These are phyloP conservation scores for Leersia perrieri DNA, from an alignment of 176 grass and related monocot genomes.

Conservation along the genomic window DNA sequence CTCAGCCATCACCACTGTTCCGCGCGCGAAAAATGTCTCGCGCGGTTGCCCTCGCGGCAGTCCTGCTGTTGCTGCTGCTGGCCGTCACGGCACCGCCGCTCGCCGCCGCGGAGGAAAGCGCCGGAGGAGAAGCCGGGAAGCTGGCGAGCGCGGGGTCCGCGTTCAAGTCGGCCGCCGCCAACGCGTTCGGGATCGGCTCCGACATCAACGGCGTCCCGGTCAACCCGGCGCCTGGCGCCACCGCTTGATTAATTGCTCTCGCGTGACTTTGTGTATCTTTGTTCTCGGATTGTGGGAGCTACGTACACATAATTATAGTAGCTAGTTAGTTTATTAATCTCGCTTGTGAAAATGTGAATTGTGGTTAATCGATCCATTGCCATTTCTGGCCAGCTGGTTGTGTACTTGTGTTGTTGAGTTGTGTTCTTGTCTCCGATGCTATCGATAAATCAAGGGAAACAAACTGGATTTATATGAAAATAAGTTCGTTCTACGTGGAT, in stretches of 20 bases:
- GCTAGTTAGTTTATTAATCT: no score
- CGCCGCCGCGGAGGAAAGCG: neutral
- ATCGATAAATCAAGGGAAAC: no score
- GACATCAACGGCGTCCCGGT: neutral
- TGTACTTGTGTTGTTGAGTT: no score
- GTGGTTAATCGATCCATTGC: no score
- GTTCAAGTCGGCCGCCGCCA: neutral
- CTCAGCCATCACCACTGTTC: neutral
- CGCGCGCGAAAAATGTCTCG: slow-evolving; percentile 28
- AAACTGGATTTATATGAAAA: no score
- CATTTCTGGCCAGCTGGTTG: no score
- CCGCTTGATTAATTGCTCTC: neutral
- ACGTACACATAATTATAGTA: no score
- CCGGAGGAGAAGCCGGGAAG: neutral
- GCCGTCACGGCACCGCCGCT: slow-evolving; percentile 7
- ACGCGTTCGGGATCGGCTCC: slow-evolving; percentile 3
- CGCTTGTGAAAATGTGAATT: no score
- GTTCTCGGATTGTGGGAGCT: no score
- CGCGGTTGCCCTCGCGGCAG: slow-evolving; percentile 13
- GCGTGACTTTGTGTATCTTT: no score
- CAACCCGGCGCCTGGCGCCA: slow-evolving; percentile 24
- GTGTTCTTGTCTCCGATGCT: no score
- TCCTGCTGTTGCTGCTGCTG: slow-evolving; percentile 16
- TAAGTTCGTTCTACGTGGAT: no score
- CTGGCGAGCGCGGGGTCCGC: neutral